Percentiles rank a stretch among this genome's conserved stretches.
Conservation (phyloP, 768 basidiomycete species). For the Macrolepiota fuliginosa region DNA sequence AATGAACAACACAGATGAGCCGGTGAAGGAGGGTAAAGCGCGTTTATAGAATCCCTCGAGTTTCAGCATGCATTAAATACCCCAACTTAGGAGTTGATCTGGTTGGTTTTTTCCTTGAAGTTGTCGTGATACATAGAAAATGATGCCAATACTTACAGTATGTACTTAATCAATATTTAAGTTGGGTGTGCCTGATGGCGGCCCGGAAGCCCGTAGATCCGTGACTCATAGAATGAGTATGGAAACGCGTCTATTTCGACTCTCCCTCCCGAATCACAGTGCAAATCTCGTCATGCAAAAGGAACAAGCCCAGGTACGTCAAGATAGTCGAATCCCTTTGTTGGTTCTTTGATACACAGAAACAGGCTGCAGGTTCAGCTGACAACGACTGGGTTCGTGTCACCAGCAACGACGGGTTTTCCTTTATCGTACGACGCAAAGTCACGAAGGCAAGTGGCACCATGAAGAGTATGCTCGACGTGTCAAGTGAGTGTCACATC, state of each 20-base stretch:
- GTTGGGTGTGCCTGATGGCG: too few species aligned
- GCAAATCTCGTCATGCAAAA: background rate
- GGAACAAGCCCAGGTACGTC: background rate
- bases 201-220: background rate
- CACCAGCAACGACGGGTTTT: conserved; percentile 75
- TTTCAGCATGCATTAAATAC: too few species aligned
- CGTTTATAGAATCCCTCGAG: too few species aligned
- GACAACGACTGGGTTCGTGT: conserved; percentile 72
- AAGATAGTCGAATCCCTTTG: background rate
- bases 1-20: too few species aligned
- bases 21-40: too few species aligned
- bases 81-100: too few species aligned
- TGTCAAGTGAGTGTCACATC: conserved; percentile 47
- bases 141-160: too few species aligned
- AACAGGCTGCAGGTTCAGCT: conserved; percentile 10
- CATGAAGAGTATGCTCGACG: conserved; percentile 77
- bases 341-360: background rate
- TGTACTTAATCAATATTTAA: too few species aligned
- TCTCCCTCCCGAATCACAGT: background rate
- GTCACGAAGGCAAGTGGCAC: conserved; percentile 80
- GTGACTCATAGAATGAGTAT: background rate
- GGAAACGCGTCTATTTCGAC: background rate
- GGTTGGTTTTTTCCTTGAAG: too few species aligned
- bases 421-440: conserved; percentile 74
- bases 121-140: too few species aligned